Conservation (phyloP, 2,329 filamentous ascomycete species). For the Pseudogymnoascus sp. region DNA sequence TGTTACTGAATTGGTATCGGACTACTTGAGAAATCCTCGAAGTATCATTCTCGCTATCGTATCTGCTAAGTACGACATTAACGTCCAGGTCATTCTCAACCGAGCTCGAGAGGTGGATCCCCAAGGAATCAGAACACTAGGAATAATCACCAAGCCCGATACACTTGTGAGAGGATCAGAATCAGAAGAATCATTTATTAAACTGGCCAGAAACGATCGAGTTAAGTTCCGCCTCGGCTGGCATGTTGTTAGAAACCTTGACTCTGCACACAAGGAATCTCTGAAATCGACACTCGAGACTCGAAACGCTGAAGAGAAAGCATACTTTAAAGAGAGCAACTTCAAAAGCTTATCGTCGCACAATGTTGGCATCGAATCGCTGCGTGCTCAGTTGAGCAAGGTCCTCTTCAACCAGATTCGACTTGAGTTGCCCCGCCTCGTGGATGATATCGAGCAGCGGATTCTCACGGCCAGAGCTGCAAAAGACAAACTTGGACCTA, state of each 20-base stretch:
- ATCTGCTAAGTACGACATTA: conserved; percentile 50
- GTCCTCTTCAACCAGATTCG: conserved; percentile 17
- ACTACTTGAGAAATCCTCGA: conserved; percentile 45
- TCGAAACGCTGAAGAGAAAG: conserved; percentile 19
- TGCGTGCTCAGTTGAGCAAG: conserved; percentile 39
- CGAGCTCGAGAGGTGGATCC: conserved; percentile 30
- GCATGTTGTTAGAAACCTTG: conserved; percentile 41
- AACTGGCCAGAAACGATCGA: conserved; percentile 37
- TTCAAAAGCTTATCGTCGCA: conserved; percentile 23
- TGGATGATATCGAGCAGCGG: conserved; percentile 16
- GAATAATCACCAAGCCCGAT: conserved; percentile 50
- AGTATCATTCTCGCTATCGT: conserved; percentile 47
- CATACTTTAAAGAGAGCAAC: conserved; percentile 23
- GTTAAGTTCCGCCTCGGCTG: conserved; percentile 41
- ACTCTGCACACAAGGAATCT: conserved; percentile 21
- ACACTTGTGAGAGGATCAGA: conserved; percentile 32
- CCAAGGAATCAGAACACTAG: conserved; percentile 32
- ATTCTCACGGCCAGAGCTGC: not conserved
- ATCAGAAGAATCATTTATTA: conserved; percentile 32
- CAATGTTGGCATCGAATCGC: conserved; percentile 31
- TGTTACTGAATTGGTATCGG: conserved; percentile 39
- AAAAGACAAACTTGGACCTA: conserved; percentile 14
- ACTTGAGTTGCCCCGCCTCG: conserved; percentile 16
- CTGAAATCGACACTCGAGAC: conserved; percentile 9
- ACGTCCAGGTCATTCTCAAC: conserved; percentile 46